Evolutionary conservation across 176 grass and related monocot species (phyloP), one percentile per base, ranked within the genome.

Genomic region (Lolium rigidum): DNA sequence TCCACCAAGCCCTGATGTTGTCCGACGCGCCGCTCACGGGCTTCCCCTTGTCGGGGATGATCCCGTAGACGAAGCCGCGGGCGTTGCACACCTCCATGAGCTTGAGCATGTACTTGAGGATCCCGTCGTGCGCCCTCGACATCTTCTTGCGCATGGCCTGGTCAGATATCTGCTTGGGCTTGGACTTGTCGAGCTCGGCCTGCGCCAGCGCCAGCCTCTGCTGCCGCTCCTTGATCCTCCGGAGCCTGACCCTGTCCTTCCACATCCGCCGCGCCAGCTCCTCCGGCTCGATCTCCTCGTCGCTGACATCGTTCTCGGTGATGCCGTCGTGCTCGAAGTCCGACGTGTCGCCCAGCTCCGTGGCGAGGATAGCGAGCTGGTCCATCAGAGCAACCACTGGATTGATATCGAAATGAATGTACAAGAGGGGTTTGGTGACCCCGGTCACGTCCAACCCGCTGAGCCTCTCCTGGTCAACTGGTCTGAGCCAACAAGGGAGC

Each of bases 61-160:
- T 94, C 76, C 97, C 97, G 4, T 99, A 99, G 6, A 99, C 92
- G 16, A 99, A 99, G 26, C 94, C 97, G 0, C 94, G 92, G 0
- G 90, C 97, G 63, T 94, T 91, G 83, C 97, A 99, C 80, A 99
- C 97, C 80, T 96, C 84, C 94, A 99, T 93, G 65, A 99, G 59
- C 82, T 99, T 99, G 79, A 99, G 82, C 97, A 99, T 99, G 84
- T 99, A 96, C 86, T 96, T 99, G 66, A 99, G 92, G 17, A 99
- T 99, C 56, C 97, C 97, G 17, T 96, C 97, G 4, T 99, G 94
- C 3, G 92, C 94, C 88, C 97, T 90, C 1, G 97, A 89, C 87
- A 99, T 94, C 86, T 96, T 96, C 88, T 99, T 99, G 87, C 97
- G 88, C 71, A 93, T 74, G 43, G 97, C 92, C 77, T 99, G 97